Evolutionary conservation across 345 rosid genomes (phyloP).

Genomic region (Bretschneidera sinensis): DNA sequence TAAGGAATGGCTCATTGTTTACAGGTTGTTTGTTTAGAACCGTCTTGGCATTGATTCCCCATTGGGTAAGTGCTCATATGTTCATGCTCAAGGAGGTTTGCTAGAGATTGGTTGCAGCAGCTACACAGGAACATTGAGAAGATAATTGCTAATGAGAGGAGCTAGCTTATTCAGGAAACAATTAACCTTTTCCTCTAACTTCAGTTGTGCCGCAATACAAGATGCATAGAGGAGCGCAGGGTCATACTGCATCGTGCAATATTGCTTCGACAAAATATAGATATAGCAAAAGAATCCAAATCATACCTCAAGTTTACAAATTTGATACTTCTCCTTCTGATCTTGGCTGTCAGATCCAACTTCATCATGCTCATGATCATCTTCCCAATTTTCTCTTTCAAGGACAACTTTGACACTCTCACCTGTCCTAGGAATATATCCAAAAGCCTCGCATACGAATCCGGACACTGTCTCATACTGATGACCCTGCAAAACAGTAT

Average conservation of each 20-base stretch:
- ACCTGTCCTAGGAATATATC: constrained; percentile 95
- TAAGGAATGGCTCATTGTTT: no score
- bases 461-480: constrained; percentile 99
- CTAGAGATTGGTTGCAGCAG: no score
- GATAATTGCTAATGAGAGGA: no score
- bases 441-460: constrained; percentile 93
- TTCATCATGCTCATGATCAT: constrained; percentile 52
- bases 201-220: no score
- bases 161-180: no score
- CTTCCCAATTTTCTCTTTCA: constrained; percentile 76
- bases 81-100: no score
- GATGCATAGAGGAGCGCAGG: not conserved
- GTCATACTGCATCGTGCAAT: not conserved
- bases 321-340: constrained; percentile 59
- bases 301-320: constrained; percentile 82
- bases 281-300: constrained; percentile 7
- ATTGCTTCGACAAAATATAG: not conserved
- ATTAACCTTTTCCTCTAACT: no score
- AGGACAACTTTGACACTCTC: constrained; percentile 76
- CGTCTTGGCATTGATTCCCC: no score
- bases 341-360: constrained; percentile 63
- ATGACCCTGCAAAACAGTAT: constrained; percentile 59
- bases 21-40: no score
- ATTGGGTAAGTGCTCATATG: no score
- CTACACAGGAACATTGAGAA: no score